Base-by-base conservation (phyloP, 2,329 filamentous ascomycete species). In the Aspergillus novofumigatus region DNA sequence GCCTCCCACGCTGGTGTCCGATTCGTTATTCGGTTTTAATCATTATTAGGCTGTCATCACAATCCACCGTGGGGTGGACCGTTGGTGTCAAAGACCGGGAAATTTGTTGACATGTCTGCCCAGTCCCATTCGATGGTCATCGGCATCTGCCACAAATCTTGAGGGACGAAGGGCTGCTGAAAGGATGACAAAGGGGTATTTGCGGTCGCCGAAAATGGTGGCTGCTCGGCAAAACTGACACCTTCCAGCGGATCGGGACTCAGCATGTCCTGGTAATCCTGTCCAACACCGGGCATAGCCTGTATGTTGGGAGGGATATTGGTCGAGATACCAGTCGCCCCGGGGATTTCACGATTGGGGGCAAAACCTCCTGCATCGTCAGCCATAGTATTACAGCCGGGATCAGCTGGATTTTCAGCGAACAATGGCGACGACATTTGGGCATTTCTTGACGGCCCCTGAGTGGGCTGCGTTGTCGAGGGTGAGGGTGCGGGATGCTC, bases 101-200 rank as follows among this genome's bases (percentile, higher is more conserved):
- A 70, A 55, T 70, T 73, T 20, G 67, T 67, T 14, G 73, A 74
- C 69, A 77, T 74, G 55, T 80, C 77, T 3, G 77, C 84, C 87
- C 86, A 90, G 63, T 89, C 91, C 92, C 92, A 97, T 70, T 97
- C 93, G 23, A 97, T 82, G 2, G 91, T 95, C 87, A 96, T 96
- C 1, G 93, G 92, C 84, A 97, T 87, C 72, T 93, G 89, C 86
- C 94, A 99, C 26, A 97, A 76, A 75, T 97, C 94, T 66, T 93
- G 91, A 4, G 94, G 93, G 23, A 97, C 85, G 67, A 96, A 88
- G 0, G 92, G 92, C 64, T 95, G 90, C 67, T 92, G 88, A 69
- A 92, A 92, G 20, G 80, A 68, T 11, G 75, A 72, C 38, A 77
- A 69, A 55, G 69, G 67, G 10, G 70, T 67, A 32, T 70, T 66